Percentiles rank a stretch among this genome's conserved stretches.
These are phyloP conservation scores for Hypoxylon lienhwacheense DNA, from an alignment of 495 filamentous ascomycete genomes.

Conservation along the genomic window DNA sequence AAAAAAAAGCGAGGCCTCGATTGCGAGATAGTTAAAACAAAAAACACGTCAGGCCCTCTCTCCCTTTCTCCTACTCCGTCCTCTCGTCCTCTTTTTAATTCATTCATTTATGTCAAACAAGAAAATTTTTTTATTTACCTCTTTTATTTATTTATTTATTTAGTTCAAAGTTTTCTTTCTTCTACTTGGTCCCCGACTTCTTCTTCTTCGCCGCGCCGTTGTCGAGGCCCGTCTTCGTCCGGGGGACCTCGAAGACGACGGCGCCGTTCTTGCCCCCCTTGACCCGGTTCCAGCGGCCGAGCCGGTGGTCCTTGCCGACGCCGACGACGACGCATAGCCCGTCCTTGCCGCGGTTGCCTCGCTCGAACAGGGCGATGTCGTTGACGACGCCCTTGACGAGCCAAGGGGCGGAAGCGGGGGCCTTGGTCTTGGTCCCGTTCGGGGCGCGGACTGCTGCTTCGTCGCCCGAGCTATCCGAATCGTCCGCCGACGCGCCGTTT, in stretches of 20 bases:
- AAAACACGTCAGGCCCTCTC: too few relatives aligned
- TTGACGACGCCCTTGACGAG: conserved; percentile 76
- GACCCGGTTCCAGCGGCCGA: conserved; percentile 72
- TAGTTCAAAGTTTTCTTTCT: too few relatives aligned
- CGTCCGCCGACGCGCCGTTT: conserved; percentile 15
- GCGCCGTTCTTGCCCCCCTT: conserved; percentile 72
- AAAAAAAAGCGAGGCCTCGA: too few relatives aligned
- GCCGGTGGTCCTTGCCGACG: conserved; percentile 79
- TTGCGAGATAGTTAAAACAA: too few relatives aligned
- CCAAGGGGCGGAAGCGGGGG: conserved; percentile 16
- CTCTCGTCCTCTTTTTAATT: too few relatives aligned
- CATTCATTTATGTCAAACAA: too few relatives aligned
- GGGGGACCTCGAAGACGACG: conserved; percentile 76
- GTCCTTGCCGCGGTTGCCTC: conserved; percentile 66
- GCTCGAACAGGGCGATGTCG: conserved; percentile 80
- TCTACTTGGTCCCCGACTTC: background rate
- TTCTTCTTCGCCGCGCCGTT: conserved; percentile 24
- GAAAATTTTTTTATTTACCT: too few relatives aligned
- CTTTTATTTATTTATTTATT: conserved; percentile 24
- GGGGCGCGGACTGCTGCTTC: conserved; percentile 10
- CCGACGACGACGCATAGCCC: conserved; percentile 80
- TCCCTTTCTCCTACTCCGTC: too few relatives aligned
- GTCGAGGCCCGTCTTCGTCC: conserved; percentile 35
- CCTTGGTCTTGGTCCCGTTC: conserved; percentile 14
- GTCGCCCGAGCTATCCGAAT: conserved; percentile 2